Percentiles rank a stretch among this genome's conserved stretches.
Evolutionary conservation across 768 basidiomycete genomes (phyloP).

Genomic region (Wakefieldia striispora): DNA sequence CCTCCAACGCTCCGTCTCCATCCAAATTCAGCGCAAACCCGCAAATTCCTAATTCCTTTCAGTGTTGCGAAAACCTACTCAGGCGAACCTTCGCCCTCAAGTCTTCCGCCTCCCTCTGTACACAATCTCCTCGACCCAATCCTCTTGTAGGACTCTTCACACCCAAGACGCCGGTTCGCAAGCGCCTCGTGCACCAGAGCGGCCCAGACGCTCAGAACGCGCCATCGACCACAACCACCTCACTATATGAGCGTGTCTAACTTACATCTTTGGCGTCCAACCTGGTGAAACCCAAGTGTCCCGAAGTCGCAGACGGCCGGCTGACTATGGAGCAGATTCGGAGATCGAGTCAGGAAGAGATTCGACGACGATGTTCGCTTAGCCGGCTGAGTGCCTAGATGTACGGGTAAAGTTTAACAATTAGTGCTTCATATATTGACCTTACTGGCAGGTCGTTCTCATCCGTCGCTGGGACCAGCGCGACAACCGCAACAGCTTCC

Average conservation of each 20-base stretch:
- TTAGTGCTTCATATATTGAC: conserved; percentile 27
- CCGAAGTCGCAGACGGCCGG: conserved; percentile 40
- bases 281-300: conserved; percentile 55
- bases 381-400: no score
- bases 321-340: conserved; percentile 65
- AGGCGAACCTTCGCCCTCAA: conserved; percentile 42
- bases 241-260: conserved; percentile 77
- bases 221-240: conserved; percentile 68
- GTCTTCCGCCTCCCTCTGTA: conserved; percentile 54
- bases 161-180: conserved; percentile 38
- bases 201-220: conserved; percentile 53
- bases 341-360: no score
- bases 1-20: conserved; percentile 37
- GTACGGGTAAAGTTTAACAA: no score
- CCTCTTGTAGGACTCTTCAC: conserved; percentile 37
- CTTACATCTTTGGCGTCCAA: conserved; percentile 67
- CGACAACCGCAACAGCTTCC: conserved; percentile 54
- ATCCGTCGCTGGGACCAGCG: conserved; percentile 49
- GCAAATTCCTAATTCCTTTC: conserved; percentile 39
- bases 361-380: no score
- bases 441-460: conserved; percentile 59
- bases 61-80: conserved; percentile 39
- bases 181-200: conserved; percentile 55
- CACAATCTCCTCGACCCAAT: conserved; percentile 53
- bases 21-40: conserved; percentile 33